Evolutionary conservation across 345 rosid genomes (phyloP).

Genomic region (Populus simonii): DNA sequence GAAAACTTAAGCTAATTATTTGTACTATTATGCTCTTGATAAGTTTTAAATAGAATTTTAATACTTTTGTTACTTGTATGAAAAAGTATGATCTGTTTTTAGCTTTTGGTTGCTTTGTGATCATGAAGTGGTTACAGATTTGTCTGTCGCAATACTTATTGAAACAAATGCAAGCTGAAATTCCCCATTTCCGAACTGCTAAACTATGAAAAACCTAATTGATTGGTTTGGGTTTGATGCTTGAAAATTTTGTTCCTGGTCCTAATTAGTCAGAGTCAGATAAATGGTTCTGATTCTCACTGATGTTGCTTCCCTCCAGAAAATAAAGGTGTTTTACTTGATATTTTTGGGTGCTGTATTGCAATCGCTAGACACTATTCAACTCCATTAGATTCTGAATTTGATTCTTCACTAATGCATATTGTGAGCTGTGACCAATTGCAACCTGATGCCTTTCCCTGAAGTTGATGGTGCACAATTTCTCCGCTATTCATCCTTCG

Average conservation of each 20-base stretch:
- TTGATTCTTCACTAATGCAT: constrained; percentile 5
- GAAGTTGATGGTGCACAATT: neutral
- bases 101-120: neutral
- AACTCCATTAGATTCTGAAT: neutral
- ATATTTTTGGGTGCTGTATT: neutral
- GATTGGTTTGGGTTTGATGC: neutral
- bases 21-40: neutral
- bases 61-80: neutral
- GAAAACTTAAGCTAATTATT: neutral
- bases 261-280: neutral
- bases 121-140: neutral
- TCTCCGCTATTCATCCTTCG: neutral
- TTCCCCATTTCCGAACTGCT: neutral
- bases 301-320: neutral
- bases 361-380: neutral
- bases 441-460: neutral
- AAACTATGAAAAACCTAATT: neutral
- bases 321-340: neutral
- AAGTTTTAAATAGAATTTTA: neutral
- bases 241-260: neutral
- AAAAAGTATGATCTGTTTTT: neutral
- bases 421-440: neutral
- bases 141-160: neutral
- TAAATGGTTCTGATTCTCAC: neutral
- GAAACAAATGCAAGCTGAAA: neutral